Evolutionary conservation across 1,139 yeast species (phyloP), one percentile per base, ranked within the genome.

Genomic region (Protomyces pachydermus): DNA sequence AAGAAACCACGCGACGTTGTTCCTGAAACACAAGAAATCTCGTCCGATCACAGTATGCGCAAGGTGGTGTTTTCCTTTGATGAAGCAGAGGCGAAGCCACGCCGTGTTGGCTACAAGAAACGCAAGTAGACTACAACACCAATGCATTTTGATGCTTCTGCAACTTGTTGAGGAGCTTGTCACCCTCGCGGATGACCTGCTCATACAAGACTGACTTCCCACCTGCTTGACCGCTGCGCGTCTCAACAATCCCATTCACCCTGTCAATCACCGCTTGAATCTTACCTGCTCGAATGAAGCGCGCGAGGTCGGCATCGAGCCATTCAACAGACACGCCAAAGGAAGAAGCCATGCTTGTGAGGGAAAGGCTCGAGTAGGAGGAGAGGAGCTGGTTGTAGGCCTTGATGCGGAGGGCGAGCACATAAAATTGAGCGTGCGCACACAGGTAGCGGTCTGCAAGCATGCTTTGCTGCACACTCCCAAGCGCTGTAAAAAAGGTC

Each of bases 121-220:
- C 48, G 48, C 48, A 42, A 42, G 48, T 42, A 42, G 48, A 38
- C 53, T 34, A 58, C 51, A 58, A 32, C 12, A 71, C 66, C 88
- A 93, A 98, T 16, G 98, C 97, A 48, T 98, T 97, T 58, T 97
- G 97, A 72, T 93, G 93, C 76, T 91, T 93, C 74, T 95, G 98
- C 73, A 95, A 81, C 76, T 93, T 93, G 37, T 98, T 93, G 76
- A 95, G 84, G 71, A 95, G 80, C 14, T 86, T 84, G 74, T 95
- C 98, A 68, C 98, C 98, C 74, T 88, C 96, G 75, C 89, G 90
- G 72, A 95, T 87, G 72, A 95, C 81, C 69, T 80, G 78, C 74
- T 91, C 96, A 75, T 91, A 95, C 76, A 93, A 98, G 65, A 89
- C 88, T 74, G 95, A 93, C 78, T 95, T 93, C 76, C 88, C 91